Conservation (phyloP, 441 rosid genomes). For the Adansonia grandidieri region DNA sequence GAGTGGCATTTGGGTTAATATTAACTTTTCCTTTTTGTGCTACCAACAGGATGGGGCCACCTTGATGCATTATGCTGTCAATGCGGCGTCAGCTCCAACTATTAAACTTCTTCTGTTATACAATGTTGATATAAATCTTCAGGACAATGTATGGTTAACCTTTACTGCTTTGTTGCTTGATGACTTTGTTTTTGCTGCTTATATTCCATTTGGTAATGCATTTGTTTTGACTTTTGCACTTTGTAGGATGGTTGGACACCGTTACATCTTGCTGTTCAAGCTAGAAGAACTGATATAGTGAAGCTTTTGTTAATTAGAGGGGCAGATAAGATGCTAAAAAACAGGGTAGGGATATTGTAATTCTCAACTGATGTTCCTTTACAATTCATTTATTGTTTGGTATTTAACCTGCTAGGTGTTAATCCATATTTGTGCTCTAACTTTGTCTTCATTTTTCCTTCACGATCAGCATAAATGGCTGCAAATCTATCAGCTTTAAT, state of each 20-base stretch:
- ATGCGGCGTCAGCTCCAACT: slow-evolving; percentile 70
- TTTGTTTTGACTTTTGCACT: slow-evolving; percentile 17
- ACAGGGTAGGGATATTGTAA: slow-evolving; percentile 48
- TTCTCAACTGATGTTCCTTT: not conserved
- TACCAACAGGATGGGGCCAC: slow-evolving; percentile 77
- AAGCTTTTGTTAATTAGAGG: slow-evolving; percentile 82
- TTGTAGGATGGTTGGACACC: slow-evolving; percentile 96
- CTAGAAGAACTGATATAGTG: slow-evolving; percentile 74
- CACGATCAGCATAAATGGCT: not conserved
- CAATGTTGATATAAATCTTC: slow-evolving; percentile 81
- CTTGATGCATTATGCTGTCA: slow-evolving; percentile 92
- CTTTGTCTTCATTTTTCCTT: not conserved
- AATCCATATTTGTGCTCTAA: too few species aligned
- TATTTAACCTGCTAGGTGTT: not conserved
- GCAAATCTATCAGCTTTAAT: not conserved
- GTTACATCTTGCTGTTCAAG: slow-evolving; percentile 88
- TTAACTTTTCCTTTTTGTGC: slow-evolving; percentile 18
- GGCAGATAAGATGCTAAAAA: slow-evolving; percentile 65
- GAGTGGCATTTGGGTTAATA: not conserved
- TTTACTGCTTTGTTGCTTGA: slow-evolving; percentile 14
- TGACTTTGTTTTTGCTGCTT: not conserved
- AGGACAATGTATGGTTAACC: slow-evolving; percentile 65
- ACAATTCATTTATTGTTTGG: not conserved
- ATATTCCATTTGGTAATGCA: not conserved
- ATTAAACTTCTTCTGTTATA: slow-evolving; percentile 79